Conservation (phyloP, 2,329 filamentous ascomycete species). For the Fusarium gaditjirri region DNA sequence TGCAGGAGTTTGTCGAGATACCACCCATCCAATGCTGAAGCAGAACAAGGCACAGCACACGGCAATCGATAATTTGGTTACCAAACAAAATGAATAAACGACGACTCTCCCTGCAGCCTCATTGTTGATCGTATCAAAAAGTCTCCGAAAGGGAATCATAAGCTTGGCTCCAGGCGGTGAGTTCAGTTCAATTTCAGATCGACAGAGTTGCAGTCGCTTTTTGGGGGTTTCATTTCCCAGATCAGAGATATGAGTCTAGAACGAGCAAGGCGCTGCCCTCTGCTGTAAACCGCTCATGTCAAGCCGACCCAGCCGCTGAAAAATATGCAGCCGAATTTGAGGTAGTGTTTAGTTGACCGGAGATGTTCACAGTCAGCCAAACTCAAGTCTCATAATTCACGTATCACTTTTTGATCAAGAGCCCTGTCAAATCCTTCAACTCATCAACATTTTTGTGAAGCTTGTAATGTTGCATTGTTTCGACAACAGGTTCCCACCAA, state of each 20-base stretch:
- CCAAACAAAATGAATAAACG: slow-evolving; percentile 42
- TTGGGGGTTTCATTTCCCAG: slow-evolving; percentile 30
- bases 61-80: slow-evolving; percentile 30
- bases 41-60: slow-evolving; percentile 8
- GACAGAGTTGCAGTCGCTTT: slow-evolving; percentile 22
- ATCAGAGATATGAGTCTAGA: slow-evolving; percentile 31
- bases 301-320: slow-evolving; percentile 36
- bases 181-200: slow-evolving; percentile 20
- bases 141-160: neutral
- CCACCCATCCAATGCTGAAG: neutral
- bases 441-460: neutral
- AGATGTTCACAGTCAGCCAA: neutral
- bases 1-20: slow-evolving; percentile 36
- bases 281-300: slow-evolving; percentile 25
- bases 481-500: slow-evolving; percentile 4
- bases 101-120: neutral
- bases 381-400: neutral
- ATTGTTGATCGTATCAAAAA: slow-evolving; percentile 6
- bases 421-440: neutral
- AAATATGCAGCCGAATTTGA: slow-evolving; percentile 7
- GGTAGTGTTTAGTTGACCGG: neutral
- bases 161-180: slow-evolving; percentile 36
- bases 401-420: neutral
- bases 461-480: slow-evolving; percentile 24
- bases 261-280: slow-evolving; percentile 12